Evolutionary conservation across 257 asterid genomes (phyloP).

Genomic region (Perilla frutescens): DNA sequence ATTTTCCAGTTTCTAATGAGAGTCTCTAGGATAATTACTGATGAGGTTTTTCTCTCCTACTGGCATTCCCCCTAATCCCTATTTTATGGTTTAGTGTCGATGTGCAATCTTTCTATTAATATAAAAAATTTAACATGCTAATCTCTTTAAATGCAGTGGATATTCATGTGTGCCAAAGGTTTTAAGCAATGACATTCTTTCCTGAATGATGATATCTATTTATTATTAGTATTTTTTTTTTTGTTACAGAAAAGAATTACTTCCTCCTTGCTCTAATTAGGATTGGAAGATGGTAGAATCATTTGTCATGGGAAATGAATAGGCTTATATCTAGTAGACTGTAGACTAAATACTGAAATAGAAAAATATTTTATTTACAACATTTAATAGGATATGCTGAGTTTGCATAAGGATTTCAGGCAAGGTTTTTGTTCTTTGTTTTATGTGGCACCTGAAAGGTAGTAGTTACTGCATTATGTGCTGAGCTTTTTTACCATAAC

Average conservation of each 20-base stretch:
- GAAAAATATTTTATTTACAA: background rate
- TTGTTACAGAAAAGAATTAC: no score
- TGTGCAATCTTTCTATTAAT: background rate
- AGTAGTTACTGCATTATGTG: background rate
- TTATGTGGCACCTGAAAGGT: background rate
- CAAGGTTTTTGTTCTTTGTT: background rate
- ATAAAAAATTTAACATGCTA: background rate
- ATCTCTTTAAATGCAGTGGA: background rate
- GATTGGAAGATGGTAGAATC: no score
- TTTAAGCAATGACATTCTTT: no score
- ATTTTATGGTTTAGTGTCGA: background rate
- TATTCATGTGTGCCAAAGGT: background rate
- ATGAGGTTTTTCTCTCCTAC: background rate
- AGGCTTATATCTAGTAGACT: background rate
- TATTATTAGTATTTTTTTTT: no score
- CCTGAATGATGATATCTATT: no score
- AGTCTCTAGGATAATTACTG: background rate
- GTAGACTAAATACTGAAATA: no score
- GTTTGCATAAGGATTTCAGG: conserved; percentile 2
- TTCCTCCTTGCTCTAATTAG: no score
- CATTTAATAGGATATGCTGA: background rate
- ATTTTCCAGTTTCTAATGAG: background rate
- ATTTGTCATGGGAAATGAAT: no score
- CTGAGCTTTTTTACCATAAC: no score
- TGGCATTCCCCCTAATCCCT: background rate